Base-by-base conservation (phyloP, 192 early-diverging fungal species). In the Entomortierella beljakovae region DNA sequence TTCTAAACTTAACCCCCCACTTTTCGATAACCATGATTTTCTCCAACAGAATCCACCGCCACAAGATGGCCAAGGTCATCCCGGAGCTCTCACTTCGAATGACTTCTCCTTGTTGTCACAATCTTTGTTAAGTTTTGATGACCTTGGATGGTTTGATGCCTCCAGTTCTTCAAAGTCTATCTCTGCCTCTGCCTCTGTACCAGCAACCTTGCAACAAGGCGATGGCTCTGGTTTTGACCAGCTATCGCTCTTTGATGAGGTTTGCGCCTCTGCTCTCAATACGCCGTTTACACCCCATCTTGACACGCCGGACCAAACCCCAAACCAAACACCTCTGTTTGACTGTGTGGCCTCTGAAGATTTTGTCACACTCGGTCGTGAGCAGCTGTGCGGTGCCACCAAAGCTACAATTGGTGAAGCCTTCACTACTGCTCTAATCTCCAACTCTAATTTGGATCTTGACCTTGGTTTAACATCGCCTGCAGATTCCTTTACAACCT, bases 341-440 rank as follows among this genome's bases (percentile, higher is more conserved):
- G 75, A 79, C n/a, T 65, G 48, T 79, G 67, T 79, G 75, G 75
- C 75, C 75, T 79, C 75, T 79, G 75, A 79, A 58, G 75, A 70
- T 56, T 15, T 76, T 33, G 62, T 64, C 43, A 49, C 42, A 18
- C 16, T 50, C 53, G 35, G 49, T 20, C 67, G 64, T 25, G 68
- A 79, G 46, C 67, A 69, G 32, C 35, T 79, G 43, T 79, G 75
- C 67, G 56, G 49, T 32, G 42, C 46, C 23, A 38, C 34, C 43
- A 43, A 64, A 22, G 2, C 53, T n/a, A 37, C 22, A 20, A 15
- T 31, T 20, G 37, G 34, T 20, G 25, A 10, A 10, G 50, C 35
- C 56, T 64, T 37, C 29, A 42, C 49, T 33, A 22, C 52, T 58
- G 65, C 32, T 35, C 51, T 32, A 35, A 52, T 18, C 29, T 61